phyloP scores from a whole-genome alignment of 768 basidiomycete genomes.

The Atractiella rhizophila region DNA sequence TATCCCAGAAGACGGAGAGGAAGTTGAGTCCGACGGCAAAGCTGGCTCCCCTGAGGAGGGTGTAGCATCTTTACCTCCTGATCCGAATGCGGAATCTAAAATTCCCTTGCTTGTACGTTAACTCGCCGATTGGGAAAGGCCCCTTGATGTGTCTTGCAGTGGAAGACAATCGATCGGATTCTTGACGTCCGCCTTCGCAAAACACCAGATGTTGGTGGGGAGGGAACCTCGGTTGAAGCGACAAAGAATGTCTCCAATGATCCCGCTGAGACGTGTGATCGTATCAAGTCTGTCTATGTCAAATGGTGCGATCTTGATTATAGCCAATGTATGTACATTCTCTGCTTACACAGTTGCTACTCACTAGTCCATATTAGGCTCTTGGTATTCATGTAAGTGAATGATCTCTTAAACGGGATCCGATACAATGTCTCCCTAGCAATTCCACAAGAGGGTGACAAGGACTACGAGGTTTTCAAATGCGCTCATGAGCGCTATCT shows the following conservation, averaged over 20 bases:
- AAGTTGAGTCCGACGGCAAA: conserved; percentile 10
- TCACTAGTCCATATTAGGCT: too few relatives aligned
- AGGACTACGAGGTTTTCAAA: conserved; percentile 38
- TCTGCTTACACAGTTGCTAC: not conserved
- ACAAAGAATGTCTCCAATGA: conserved; percentile 45
- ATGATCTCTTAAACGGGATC: too few relatives aligned
- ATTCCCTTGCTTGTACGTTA: not conserved
- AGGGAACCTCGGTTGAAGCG: conserved; percentile 28
- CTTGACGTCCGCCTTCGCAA: conserved; percentile 50
- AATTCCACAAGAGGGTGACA: conserved; percentile 22
- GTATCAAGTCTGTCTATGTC: conserved; percentile 56
- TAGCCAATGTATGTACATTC: not conserved
- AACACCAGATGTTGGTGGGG: conserved; percentile 17
- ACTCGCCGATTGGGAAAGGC: conserved; percentile 3
- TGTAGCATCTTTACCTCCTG: not conserved
- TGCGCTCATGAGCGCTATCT: conserved; percentile 44
- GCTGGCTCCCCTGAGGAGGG: not conserved
- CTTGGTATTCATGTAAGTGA: too few relatives aligned
- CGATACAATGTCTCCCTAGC: conserved; percentile 7
- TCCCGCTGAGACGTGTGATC: conserved; percentile 33
- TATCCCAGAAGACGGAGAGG: conserved; percentile 4
- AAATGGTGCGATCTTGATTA: conserved; percentile 38
- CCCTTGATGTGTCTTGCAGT: conserved; percentile 31
- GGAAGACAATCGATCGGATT: conserved; percentile 81
- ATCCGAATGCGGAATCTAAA: not conserved